Evolutionary conservation across 345 rosid genomes (phyloP).

Genomic region (Crucihimalaya himalaica): DNA sequence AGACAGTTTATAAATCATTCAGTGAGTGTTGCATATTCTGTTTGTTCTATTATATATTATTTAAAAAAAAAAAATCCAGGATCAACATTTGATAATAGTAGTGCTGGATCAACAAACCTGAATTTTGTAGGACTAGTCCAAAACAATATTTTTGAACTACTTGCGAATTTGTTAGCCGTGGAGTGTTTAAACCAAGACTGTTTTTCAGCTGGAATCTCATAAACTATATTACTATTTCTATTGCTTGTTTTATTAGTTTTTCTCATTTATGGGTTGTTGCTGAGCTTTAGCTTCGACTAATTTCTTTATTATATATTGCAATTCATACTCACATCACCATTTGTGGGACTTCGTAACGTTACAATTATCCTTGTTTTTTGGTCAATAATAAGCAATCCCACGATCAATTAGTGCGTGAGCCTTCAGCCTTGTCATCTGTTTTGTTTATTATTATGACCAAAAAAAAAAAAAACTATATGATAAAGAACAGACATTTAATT

Average conservation of each 20-base stretch:
- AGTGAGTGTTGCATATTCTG: background rate
- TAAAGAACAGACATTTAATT: background rate
- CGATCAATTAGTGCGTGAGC: slow-evolving; percentile 27
- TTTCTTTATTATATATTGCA: background rate
- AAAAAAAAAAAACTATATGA: background rate
- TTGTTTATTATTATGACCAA: background rate
- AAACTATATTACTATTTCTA: background rate
- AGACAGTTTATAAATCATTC: background rate
- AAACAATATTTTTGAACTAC: background rate
- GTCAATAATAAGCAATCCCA: background rate
- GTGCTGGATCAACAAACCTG: background rate
- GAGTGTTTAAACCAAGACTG: background rate
- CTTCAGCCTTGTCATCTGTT: slow-evolving; percentile 11
- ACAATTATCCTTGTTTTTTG: background rate
- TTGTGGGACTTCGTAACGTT: slow-evolving; percentile 8
- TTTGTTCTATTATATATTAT: background rate
- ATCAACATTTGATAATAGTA: background rate
- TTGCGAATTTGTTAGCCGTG: background rate
- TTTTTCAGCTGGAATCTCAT: background rate
- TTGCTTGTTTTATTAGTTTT: background rate
- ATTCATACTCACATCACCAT: background rate
- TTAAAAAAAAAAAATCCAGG: background rate
- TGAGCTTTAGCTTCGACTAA: background rate
- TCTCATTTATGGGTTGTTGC: background rate
- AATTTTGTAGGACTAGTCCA: background rate